Evolutionary conservation across 2,329 filamentous ascomycete genomes (phyloP), one percentile per base, ranked within the genome.

Genomic region (Alternaria conjuncta): DNA sequence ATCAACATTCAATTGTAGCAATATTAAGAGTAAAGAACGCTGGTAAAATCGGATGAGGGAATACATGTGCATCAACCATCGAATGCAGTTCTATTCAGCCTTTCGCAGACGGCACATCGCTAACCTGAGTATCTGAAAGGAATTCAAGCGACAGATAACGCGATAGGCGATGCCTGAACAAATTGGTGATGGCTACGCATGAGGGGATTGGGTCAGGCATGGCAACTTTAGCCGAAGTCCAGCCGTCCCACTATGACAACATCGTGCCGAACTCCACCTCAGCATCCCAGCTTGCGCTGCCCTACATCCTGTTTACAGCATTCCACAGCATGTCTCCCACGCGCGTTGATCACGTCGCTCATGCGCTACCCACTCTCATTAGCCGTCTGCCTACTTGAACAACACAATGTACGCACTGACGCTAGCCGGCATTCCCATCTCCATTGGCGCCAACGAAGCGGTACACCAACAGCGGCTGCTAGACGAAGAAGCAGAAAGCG

Each of bases 361-460:
- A 28, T 49, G 36, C 20, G 51, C 4, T 9, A 11, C 13, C n/a
- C 32, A 12, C 18, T 55, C 10, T 10, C 12, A 43, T n/a, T 36
- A 25, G 4, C 18, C 15, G 12, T n/a, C 20, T 18, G 5, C 13
- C 30, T 26, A 44, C 41, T 44, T 50, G 41, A 57, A 36, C 9
- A 12, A 25, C 32, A 36, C 56, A 9, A 75, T 79, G 68, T 77
- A 78, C 46, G 60, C 78, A 11, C 65, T 79, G 4, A 72, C 74
- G 12, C 64, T 84, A 56, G 79, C 80, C 41, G 83, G 78, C 20
- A 81, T 86, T 44, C 82, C 83, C 20, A 82, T 82, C 45, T 79
- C 81, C 10, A 82, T 84, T 11, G 84, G 84, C 69, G 82, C 85
- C 25, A 82, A 82, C 43, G 82, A 86, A 79, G 84, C 83, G 54